Conservation (phyloP, 2,329 filamentous ascomycete genomes). For the Dichotomopilus funicola region DNA sequence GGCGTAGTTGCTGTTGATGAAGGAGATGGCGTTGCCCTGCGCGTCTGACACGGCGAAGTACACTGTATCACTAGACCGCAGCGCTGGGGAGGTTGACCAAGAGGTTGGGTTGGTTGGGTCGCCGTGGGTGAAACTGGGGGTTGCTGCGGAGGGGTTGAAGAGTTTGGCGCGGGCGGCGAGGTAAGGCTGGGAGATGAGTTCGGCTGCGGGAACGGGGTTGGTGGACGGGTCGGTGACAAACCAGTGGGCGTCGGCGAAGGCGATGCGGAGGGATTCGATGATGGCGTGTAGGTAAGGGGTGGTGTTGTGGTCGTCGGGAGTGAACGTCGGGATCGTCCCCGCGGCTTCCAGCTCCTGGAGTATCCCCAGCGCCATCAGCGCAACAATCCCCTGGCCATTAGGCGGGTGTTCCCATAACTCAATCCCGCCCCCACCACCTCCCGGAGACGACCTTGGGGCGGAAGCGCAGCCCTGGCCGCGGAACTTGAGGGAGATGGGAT, state of each 20-base stretch:
- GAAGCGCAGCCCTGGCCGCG: slow-evolving; percentile 49
- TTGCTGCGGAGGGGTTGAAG: slow-evolving; percentile 54
- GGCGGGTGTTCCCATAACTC: slow-evolving; percentile 96
- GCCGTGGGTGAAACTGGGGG: slow-evolving; percentile 61
- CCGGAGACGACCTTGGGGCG: not conserved
- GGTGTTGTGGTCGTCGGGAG: slow-evolving; percentile 69
- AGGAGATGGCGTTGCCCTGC: slow-evolving; percentile 83
- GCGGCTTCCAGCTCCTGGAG: slow-evolving; percentile 75
- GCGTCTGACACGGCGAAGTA: slow-evolving; percentile 83
- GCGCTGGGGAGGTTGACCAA: slow-evolving; percentile 57
- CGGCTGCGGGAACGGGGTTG: slow-evolving; percentile 59
- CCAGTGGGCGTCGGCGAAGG: slow-evolving; percentile 86
- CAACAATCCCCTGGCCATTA: slow-evolving; percentile 93
- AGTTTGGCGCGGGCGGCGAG: slow-evolving; percentile 61
- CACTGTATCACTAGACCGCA: slow-evolving; percentile 84
- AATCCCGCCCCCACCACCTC: slow-evolving; percentile 51
- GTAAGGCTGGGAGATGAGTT: slow-evolving; percentile 66
- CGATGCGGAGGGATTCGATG: slow-evolving; percentile 81
- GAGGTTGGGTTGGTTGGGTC: slow-evolving; percentile 27
- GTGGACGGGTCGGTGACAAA: slow-evolving; percentile 80
- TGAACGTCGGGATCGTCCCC: slow-evolving; percentile 68
- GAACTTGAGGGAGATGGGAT: slow-evolving; percentile 78
- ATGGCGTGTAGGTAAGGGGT: slow-evolving; percentile 75
- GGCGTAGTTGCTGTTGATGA: slow-evolving; percentile 93
- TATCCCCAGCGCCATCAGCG: slow-evolving; percentile 89